phyloP scores from a whole-genome alignment of 2,329 filamentous ascomycete species.

The Aspergillus fijiensis region DNA sequence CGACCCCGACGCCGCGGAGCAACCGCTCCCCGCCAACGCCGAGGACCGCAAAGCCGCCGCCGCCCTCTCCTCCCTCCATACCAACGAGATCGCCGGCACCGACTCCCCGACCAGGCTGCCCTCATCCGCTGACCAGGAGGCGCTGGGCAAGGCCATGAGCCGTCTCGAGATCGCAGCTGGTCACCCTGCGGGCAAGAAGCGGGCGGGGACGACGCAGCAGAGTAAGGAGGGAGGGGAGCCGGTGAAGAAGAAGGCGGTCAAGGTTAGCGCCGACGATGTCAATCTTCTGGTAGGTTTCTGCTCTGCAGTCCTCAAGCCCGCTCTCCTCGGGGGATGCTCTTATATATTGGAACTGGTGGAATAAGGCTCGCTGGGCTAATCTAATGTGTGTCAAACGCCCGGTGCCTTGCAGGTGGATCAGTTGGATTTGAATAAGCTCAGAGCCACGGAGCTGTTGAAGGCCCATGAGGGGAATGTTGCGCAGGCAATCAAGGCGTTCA shows the following conservation, averaged over 20 bases:
- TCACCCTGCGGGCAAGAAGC: constrained; percentile 22
- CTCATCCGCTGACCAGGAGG: constrained; percentile 46
- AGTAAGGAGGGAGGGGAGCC: constrained; percentile 30
- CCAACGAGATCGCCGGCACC: constrained; percentile 40
- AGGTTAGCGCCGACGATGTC: constrained; percentile 48
- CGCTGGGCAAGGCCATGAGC: constrained; percentile 51
- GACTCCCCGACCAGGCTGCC: constrained; percentile 32
- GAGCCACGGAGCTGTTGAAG: constrained; percentile 49
- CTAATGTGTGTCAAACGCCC: not conserved
- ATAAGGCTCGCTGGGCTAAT: constrained; percentile 4
- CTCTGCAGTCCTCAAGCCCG: too few species aligned
- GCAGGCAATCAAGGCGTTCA: constrained; percentile 44
- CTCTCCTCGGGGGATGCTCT: not conserved
- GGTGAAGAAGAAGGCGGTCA: constrained; percentile 44
- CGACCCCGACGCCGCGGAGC: constrained; percentile 37
- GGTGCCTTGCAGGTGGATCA: constrained; percentile 40
- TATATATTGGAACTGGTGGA: not conserved
- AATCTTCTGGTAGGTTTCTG: constrained; percentile 40
- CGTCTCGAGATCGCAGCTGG: constrained; percentile 47
- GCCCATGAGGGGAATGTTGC: constrained; percentile 47
- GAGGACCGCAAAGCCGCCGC: constrained; percentile 54
- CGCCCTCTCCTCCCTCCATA: constrained; percentile 49
- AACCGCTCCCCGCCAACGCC: constrained; percentile 41
- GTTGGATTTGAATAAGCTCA: constrained; percentile 47
- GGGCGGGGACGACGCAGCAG: constrained; percentile 22